Evolutionary conservation across 202 grass and related monocot species (phyloP).

Genomic region (Eragrostis tef): DNA sequence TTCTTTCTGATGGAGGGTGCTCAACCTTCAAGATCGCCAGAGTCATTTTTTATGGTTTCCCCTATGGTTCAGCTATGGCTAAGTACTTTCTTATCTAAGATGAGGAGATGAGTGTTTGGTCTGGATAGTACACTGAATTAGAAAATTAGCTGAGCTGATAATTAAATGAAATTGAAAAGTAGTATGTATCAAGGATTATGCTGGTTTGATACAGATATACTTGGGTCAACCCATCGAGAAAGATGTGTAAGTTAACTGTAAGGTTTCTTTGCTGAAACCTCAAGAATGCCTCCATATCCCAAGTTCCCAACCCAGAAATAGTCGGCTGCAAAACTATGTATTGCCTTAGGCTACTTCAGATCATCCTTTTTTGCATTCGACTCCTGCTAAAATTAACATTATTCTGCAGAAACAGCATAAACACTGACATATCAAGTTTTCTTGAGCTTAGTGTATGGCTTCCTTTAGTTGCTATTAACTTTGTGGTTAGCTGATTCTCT

Average conservation of each 20-base stretch:
- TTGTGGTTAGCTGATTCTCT: background rate
- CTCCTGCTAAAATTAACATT: slow-evolving; percentile 14
- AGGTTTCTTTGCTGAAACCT: slow-evolving; percentile 3
- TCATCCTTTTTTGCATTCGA: background rate
- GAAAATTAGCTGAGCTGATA: slow-evolving; percentile 10
- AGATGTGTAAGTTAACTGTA: background rate
- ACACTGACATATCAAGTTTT: background rate
- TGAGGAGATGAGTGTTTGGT: background rate
- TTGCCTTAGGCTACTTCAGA: background rate
- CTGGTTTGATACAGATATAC: background rate
- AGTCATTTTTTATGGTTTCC: background rate
- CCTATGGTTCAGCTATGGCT: background rate
- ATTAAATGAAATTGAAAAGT: background rate
- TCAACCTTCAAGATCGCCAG: background rate
- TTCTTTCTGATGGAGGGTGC: slow-evolving; percentile 2
- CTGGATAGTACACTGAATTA: background rate
- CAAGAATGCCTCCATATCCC: background rate
- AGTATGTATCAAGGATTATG: background rate
- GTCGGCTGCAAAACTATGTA: background rate
- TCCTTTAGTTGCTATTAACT: slow-evolving; percentile 1
- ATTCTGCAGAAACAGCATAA: background rate
- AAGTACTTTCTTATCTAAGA: background rate
- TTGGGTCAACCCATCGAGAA: background rate
- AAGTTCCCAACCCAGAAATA: background rate
- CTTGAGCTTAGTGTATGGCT: slow-evolving; percentile 8